A percentile compares a stretch with the other conserved stretches of the same genome.
These are phyloP conservation scores for Pichia deserticola DNA, from an alignment of 805 yeast genomes.

Conservation along the genomic window DNA sequence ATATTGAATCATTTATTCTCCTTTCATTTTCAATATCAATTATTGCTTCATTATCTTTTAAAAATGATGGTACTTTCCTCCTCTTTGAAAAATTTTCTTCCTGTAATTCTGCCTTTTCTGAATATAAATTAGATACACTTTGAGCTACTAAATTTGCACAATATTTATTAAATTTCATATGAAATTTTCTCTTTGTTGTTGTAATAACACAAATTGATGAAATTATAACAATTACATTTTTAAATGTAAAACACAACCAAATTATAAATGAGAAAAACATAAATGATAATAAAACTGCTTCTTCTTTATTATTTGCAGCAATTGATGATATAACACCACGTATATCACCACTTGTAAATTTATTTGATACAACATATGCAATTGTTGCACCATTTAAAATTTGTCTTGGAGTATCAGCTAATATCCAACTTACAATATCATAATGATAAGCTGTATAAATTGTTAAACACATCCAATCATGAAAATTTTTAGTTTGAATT, in stretches of 20 bases:
- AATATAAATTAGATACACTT: constrained; percentile 22
- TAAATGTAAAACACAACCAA: constrained; percentile 55
- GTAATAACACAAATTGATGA: constrained; percentile 18
- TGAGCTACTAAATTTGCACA: constrained; percentile 23
- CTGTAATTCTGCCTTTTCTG: constrained; percentile 8
- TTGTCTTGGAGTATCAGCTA: constrained; percentile 86
- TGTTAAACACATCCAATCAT: constrained; percentile 62
- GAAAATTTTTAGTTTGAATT: constrained; percentile 56
- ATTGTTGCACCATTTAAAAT: constrained; percentile 71
- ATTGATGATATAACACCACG: constrained; percentile 44
- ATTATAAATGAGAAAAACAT: constrained; percentile 70
- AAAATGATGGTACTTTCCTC: constrained; percentile 17
- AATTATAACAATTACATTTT: constrained; percentile 17
- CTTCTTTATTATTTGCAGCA: constrained; percentile 52
- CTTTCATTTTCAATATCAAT: not conserved
- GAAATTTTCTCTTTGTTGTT: constrained; percentile 4
- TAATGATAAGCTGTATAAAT: constrained; percentile 59
- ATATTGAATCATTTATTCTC: not conserved
- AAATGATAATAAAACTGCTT: constrained; percentile 65
- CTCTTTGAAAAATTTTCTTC: constrained; percentile 17
- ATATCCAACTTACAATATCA: constrained; percentile 48
- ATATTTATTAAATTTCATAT: constrained; percentile 15
- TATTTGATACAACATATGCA: constrained; percentile 42
- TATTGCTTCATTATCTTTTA: not conserved
- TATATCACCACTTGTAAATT: constrained; percentile 31